Evolutionary conservation across 257 asterid species (phyloP), one percentile per base, ranked within the genome.

Genomic region (Salvia rosmarinus): DNA sequence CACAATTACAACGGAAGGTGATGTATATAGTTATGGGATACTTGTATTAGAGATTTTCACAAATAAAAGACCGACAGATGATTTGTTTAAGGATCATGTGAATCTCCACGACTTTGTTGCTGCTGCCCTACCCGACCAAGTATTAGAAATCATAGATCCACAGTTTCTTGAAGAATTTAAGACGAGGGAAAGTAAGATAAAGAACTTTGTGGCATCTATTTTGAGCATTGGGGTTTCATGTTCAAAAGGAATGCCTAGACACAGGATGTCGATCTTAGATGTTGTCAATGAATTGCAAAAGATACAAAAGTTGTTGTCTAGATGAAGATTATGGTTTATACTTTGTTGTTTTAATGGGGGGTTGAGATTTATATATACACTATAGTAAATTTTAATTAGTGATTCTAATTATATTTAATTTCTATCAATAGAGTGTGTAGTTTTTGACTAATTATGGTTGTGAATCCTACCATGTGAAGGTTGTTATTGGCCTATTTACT

Each of bases 1-100:
- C 6, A 13, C 30, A n/a, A 40, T 75, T 9, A 68, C 82, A 28
- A 55, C 2, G 6, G 35, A 63, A n/a, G 82, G 79, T 17, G 82
- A 77, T 50, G 67, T 66, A 3, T 81, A 77, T 17, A 74, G 76
- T 42, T 77, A 64, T 5, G 80, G 82, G 2, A 77, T 81, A 14
- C 21, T 78, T 19, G 32, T 78, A 2, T 17, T 77, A 11, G 80
- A 74, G 66, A 77, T 81, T 21, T 77, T 77, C 28, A 67, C 75
- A 0, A 68, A 69, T 2, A 74, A 3, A 75, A 61, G 72, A 12
- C 81, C 81, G 1, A 81, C 79, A 0, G 54, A 75, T 56, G 81
- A 75, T 23, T 25, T 42, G 9, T 79, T 70, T 14, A 13, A 17
- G 5, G 71, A 58, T 2, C 23, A 40, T 32, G 11, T 63, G 14